A percentile compares a stretch with the other conserved stretches of the same genome.
Conservation (phyloP, 345 rosid genomes). For the Gossypium bickii region DNA sequence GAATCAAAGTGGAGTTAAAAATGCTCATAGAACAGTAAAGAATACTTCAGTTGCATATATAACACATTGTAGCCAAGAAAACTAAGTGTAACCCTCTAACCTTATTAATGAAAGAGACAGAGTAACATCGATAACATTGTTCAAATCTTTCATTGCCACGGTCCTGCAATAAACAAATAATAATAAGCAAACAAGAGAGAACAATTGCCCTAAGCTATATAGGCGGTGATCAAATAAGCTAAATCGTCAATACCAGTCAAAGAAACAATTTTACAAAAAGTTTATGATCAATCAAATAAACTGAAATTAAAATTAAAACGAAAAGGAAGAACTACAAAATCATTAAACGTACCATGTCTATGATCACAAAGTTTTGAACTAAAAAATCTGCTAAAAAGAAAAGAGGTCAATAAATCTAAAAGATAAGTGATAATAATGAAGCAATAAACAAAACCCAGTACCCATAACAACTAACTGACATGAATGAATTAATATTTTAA, state of each 20-base stretch:
- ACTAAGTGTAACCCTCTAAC: slow-evolving; percentile 16
- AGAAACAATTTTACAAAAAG: slow-evolving; percentile 24
- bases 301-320: slow-evolving; percentile 9
- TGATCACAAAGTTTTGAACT: slow-evolving; percentile 1
- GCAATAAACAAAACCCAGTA: slow-evolving; percentile 1
- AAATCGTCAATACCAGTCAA: neutral
- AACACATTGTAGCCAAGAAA: too few species aligned
- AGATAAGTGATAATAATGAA: neutral
- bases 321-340: neutral
- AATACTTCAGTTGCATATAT: too few species aligned
- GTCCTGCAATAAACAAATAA: slow-evolving; percentile 29
- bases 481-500: too few species aligned
- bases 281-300: slow-evolving; percentile 16
- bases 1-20: neutral
- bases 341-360: slow-evolving; percentile 21
- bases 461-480: neutral
- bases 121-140: slow-evolving; percentile 55
- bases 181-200: neutral
- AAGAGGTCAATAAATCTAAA: slow-evolving; percentile 3
- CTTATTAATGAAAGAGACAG: slow-evolving; percentile 62
- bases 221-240: too few species aligned
- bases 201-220: too few species aligned
- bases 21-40: neutral
- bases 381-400: slow-evolving; percentile 15
- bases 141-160: slow-evolving; percentile 26